Conservation (phyloP, 805 yeast genomes). For the Cyberlindnera saturnus region DNA sequence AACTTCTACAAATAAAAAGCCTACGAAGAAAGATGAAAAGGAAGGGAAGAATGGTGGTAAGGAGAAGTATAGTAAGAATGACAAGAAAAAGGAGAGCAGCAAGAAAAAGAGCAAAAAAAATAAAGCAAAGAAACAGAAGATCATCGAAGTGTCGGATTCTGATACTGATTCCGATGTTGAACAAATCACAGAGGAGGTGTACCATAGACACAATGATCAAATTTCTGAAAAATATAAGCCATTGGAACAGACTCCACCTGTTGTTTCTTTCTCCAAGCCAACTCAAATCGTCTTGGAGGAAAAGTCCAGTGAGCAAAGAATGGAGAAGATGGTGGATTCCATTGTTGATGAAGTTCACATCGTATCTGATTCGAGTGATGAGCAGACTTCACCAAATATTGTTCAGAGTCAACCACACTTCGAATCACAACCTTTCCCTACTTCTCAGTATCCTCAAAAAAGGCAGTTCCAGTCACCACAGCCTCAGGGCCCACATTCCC, state of each 20-base stretch:
- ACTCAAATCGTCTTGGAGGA: background rate
- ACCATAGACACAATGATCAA: background rate
- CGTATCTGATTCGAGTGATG: background rate
- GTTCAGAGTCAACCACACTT: too few relatives aligned
- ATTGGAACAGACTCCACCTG: background rate
- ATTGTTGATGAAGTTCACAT: conserved; percentile 1
- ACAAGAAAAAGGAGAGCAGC: conserved; percentile 3
- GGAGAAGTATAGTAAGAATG: background rate
- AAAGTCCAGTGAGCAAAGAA: background rate
- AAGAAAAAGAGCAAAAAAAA: conserved; percentile 1
- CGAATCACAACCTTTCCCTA: too few relatives aligned
- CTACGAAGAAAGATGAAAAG: conserved; percentile 1
- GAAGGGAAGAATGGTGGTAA: conserved; percentile 1
- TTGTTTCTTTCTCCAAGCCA: background rate
- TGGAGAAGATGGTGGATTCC: conserved; percentile 2
- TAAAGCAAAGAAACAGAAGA: background rate
- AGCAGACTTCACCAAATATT: background rate
- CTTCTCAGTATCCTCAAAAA: too few relatives aligned
- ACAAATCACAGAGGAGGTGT: background rate
- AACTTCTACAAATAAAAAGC: background rate
- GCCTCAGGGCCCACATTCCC: too few relatives aligned
- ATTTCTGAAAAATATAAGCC: background rate
- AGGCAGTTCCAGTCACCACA: background rate
- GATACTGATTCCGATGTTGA: conserved; percentile 1
- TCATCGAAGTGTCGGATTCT: background rate